These are phyloP conservation scores for Ambrosia trifida DNA, from an alignment of 129 eudicot genomes.

Conservation along the genomic window DNA sequence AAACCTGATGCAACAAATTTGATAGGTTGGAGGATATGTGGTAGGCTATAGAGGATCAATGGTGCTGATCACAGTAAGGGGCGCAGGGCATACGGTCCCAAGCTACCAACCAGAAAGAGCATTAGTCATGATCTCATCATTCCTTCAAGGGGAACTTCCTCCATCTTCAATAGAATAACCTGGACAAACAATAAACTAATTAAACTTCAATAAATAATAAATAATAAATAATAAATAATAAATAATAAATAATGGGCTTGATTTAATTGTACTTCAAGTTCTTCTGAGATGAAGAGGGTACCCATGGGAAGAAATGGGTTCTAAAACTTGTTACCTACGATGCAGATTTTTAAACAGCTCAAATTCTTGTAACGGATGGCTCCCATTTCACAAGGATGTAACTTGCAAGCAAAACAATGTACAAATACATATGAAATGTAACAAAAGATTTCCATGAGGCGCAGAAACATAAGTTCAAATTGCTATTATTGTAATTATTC, in stretches of 20 bases:
- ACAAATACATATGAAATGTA: constrained; percentile 3
- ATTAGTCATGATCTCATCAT: constrained; percentile 50
- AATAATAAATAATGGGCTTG: not conserved
- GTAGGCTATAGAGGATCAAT: constrained; percentile 50
- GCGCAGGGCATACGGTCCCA: constrained; percentile 62
- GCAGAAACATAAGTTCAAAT: constrained; percentile 16
- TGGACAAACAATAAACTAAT: constrained; percentile 9
- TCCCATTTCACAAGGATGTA: not conserved
- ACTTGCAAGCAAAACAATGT: not conserved
- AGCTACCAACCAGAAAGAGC: constrained; percentile 62
- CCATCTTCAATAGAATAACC: constrained; percentile 24
- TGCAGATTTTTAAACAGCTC: constrained; percentile 7
- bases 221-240: no score
- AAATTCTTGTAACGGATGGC: constrained; percentile 9
- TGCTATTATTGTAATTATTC: constrained; percentile 5
- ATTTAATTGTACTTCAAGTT: constrained; percentile 10
- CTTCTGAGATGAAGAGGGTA: constrained; percentile 12
- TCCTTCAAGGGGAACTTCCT: constrained; percentile 52
- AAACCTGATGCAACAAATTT: constrained; percentile 9
- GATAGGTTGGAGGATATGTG: constrained; percentile 68
- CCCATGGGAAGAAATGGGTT: constrained; percentile 5
- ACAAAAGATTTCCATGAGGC: not conserved
- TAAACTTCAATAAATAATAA: constrained; percentile 5
- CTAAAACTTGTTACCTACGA: constrained; percentile 11
- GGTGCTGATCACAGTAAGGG: constrained; percentile 53